Percentiles rank a stretch among this genome's conserved stretches.
Evolutionary conservation across 2,329 filamentous ascomycete species (phyloP).

Genomic region (Fusarium lyarnte): DNA sequence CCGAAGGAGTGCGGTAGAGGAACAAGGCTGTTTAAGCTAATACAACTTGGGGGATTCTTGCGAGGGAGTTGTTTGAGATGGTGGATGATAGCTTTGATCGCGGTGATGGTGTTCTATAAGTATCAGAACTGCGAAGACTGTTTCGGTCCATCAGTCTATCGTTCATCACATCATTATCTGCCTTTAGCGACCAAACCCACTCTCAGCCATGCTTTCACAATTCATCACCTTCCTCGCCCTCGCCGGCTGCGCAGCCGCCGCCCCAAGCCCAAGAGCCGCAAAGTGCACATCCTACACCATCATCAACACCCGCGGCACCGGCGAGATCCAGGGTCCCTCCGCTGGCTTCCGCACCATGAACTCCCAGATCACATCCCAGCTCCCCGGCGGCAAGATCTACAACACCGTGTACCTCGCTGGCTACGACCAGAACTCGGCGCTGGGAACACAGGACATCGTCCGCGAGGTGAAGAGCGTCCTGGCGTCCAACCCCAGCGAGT

Average conservation of each 20-base stretch:
- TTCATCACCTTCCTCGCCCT: background rate
- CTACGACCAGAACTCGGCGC: background rate
- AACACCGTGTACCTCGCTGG: slow-evolving; percentile 16
- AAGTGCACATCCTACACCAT: slow-evolving; percentile 15
- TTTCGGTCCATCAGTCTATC: no score
- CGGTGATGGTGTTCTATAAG: background rate
- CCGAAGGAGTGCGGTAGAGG: background rate
- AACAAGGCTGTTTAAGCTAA: background rate
- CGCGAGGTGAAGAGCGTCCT: slow-evolving; percentile 1
- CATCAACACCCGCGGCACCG: slow-evolving; percentile 19
- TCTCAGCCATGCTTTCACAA: background rate
- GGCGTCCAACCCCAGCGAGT: background rate
- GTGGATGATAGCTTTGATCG: background rate
- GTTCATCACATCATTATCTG: background rate
- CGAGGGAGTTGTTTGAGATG: background rate
- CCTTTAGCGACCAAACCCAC: background rate
- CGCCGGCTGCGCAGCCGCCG: background rate
- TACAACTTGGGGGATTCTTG: background rate
- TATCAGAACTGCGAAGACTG: background rate
- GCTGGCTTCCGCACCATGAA: slow-evolving; percentile 20
- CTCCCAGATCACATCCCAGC: background rate
- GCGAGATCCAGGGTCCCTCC: slow-evolving; percentile 1
- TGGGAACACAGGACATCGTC: slow-evolving; percentile 2
- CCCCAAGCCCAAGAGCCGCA: background rate
- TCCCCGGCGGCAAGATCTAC: slow-evolving; percentile 10